Base-by-base conservation (phyloP, 192 early-diverging fungal genomes). In the Entomortierella beljakovae region DNA sequence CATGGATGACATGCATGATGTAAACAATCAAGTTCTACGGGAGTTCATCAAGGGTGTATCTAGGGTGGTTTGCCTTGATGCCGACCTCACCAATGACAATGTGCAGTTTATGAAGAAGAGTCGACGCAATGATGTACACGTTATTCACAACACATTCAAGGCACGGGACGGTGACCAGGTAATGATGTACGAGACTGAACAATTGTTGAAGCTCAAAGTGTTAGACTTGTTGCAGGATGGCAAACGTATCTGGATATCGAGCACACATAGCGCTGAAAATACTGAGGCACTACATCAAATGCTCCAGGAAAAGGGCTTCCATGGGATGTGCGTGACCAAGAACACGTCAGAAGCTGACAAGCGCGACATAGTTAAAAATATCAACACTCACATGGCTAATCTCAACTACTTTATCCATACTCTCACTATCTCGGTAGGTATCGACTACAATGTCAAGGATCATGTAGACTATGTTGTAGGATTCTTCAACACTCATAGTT, bases 91-190 rank as follows among this genome's bases (percentile, higher is more conserved):
- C 38, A 48, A 51, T 13, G 59, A 58, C 1, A 50, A 70, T 7
- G 58, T 56, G 28, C 42, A 53, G 33, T n/a, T n/a, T n/a, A 5
- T 70, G 33, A 34, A 54, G 13, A 61, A 61, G 31, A 61, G 50
- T 31, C 58, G 52, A 13, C 58, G 68, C 18, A 22, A 34, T n/a
- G 68, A 70, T 50, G 23, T 70, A 4, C 37, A 34, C 10, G 37
- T 70, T 25, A 61, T 61, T n/a, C 35, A 70, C 50, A 70, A 70
- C 58, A 61, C 50, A 15, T 52, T 70, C 58, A 37, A 57, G 43
- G 25, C 22, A 15, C 65, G 58, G 43, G 35, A 68, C 6, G 55
- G 40, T 15, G 65, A 68, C 22, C 18, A 68, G n/a, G 65, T 68
- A 4, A 43, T 68, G 35, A 3, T 68, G 65, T 68, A 43, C 43